Evolutionary conservation across 2,329 filamentous ascomycete species (phyloP), one percentile per base, ranked within the genome.

Genomic region (Chaetoscypha palmicola): DNA sequence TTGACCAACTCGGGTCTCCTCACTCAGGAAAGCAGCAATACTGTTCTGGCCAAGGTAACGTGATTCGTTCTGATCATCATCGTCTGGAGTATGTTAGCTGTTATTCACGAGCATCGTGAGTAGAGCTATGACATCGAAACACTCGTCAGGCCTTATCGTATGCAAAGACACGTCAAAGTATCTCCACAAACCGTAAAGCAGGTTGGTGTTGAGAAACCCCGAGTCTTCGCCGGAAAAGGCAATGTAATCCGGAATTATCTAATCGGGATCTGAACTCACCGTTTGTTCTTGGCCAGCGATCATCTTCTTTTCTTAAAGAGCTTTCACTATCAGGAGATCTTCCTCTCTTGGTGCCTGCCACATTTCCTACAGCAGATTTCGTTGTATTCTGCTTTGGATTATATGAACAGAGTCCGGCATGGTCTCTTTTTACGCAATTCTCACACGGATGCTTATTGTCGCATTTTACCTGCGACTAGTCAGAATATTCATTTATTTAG

Each of bases 361-460:
- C 45, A 8, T 53, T 48, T 23, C 39, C 47, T 10, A 47, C 24
- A 2, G 53, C 39, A 12, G 44, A 21, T 24, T 56, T 57, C 26
- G 50, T 32, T 9, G 17, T 11, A 45, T 56, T 50, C 21, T 71
- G 66, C 58, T 81, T 82, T 11, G 79, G 79, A 58, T 81, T 81
- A 64, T 82, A 82, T 21, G 77, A 81, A 58, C 79, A 83, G 39
- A 83, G 66, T 62, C 76, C 71, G 2, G 77, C 71, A 53, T 83
- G 79, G 47, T 82, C 77, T 43, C 79, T 67, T 66, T 81, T 81
- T 57, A 80, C 72, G 57, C 79, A 83, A 58, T 83, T 83, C 57
- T 82, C 77, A 61, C 79, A 83, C 1, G 79, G 79, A 57, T 79
- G 73, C 60, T 81, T 77, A 62, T 81, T 82, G 65, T 82, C 78